Conservation (phyloP, 2,329 filamentous ascomycete genomes). For the Thermothelomyces thermophilus region DNA sequence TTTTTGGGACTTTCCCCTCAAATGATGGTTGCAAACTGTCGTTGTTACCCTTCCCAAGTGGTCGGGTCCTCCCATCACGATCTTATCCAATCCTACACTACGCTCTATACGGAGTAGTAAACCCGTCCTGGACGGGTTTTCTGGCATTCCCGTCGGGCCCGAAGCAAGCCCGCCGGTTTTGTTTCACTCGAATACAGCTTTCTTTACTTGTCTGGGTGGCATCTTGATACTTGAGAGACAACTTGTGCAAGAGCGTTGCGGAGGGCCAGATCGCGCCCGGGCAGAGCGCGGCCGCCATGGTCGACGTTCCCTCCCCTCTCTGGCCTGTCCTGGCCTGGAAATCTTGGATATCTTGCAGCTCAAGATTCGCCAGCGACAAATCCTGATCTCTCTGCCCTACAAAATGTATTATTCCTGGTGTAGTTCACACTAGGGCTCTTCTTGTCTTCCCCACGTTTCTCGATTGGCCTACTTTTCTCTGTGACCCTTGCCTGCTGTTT, state of each 20-base stretch:
- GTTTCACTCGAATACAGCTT: not conserved
- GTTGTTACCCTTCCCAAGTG: not conserved
- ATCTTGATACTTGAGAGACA: not conserved
- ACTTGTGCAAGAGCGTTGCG: conserved; percentile 3
- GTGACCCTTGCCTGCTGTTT: not conserved
- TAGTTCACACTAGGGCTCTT: not conserved
- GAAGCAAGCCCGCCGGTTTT: too few relatives aligned
- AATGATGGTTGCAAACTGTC: not conserved
- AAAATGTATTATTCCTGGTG: not conserved
- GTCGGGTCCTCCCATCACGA: not conserved
- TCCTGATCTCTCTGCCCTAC: not conserved
- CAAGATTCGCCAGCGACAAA: not conserved
- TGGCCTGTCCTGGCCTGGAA: not conserved
- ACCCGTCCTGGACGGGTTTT: too few relatives aligned
- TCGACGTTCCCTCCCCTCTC: not conserved
- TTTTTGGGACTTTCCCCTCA: conserved; percentile 8
- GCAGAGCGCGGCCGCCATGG: conserved; percentile 4
- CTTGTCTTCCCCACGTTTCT: not conserved
- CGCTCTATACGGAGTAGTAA: too few relatives aligned
- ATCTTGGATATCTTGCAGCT: not conserved
- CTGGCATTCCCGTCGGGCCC: too few relatives aligned
- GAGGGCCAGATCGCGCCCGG: too few relatives aligned
- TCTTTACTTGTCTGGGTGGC: not conserved
- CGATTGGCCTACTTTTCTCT: not conserved
- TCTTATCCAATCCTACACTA: not conserved